These are phyloP conservation scores for Radiomyces spectabilis DNA, from an alignment of 192 early-diverging fungal genomes.

Conservation along the genomic window DNA sequence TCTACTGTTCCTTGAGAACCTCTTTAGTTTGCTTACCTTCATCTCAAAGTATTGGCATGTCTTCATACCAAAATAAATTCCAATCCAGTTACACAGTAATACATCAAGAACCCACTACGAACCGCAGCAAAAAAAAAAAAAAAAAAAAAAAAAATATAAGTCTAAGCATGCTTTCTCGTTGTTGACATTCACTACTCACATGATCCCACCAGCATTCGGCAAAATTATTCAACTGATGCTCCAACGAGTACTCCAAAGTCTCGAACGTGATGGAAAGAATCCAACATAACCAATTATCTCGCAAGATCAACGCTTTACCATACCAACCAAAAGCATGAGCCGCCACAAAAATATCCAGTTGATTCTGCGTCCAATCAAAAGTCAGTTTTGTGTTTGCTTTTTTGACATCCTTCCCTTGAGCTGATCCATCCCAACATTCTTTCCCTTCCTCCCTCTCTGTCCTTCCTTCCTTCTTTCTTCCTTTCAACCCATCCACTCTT, in stretches of 20 bases:
- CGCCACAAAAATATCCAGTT: constrained; percentile 90
- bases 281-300: constrained; percentile 96
- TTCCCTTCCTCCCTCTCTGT: neutral
- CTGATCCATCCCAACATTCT: no score
- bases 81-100: constrained; percentile 87
- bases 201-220: constrained; percentile 99
- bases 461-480: neutral
- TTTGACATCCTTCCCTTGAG: no score
- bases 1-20: neutral
- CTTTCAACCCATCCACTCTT: neutral
- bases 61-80: constrained; percentile 93
- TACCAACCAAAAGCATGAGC: constrained; percentile 95
- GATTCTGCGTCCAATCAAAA: constrained; percentile 49
- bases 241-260: constrained; percentile 89
- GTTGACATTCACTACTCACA: constrained; percentile 34
- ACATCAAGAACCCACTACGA: constrained; percentile 92
- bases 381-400: no score
- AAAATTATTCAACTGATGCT: constrained; percentile 95
- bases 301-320: constrained; percentile 84
- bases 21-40: constrained; percentile 38
- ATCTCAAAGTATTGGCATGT: constrained; percentile 94
- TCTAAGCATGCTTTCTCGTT: neutral
- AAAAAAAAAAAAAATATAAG: neutral
- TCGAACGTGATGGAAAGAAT: constrained; percentile 93
- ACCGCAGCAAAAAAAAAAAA: neutral